phyloP scores from a whole-genome alignment of 352 stramenopile species.

The Globisporangium barbulae region DNA sequence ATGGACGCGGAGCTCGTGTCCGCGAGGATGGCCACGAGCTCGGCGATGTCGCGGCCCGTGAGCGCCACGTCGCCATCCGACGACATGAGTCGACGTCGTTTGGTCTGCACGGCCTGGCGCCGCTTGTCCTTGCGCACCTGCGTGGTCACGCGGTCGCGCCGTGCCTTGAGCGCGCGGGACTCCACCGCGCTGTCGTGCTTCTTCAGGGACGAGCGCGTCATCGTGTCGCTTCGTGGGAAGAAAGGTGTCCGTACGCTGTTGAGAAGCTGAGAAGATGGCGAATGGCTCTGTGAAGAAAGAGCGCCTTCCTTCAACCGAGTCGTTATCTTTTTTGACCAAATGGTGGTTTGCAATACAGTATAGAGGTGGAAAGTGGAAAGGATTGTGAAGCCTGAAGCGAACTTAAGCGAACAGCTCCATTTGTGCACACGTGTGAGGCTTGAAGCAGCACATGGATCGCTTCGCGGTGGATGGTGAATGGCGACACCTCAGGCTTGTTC shows the following conservation, averaged over 20 bases:
- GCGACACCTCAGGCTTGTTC: not conserved
- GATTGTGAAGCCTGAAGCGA: not conserved
- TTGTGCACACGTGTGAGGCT: not conserved
- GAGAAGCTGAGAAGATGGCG: not conserved
- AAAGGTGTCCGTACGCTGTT: not conserved
- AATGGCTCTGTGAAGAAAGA: not conserved
- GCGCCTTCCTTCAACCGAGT: not conserved
- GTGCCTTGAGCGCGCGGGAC: constrained; percentile 60
- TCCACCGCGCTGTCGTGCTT: constrained; percentile 66
- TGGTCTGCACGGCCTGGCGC: constrained; percentile 54
- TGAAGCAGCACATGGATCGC: too few relatives aligned
- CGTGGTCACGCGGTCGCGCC: constrained; percentile 51
- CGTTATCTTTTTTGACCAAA: not conserved
- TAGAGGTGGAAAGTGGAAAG: not conserved
- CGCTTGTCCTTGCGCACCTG: constrained; percentile 79
- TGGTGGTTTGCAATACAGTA: not conserved
- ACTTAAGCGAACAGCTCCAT: too few relatives aligned
- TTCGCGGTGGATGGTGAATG: too few relatives aligned
- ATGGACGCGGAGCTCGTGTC: constrained; percentile 35
- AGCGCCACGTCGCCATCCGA: constrained; percentile 35
- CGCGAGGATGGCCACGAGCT: constrained; percentile 46
- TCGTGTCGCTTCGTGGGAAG: constrained; percentile 9
- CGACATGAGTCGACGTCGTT: constrained; percentile 66
- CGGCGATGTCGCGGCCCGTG: constrained; percentile 49
- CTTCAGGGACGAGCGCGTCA: constrained; percentile 70